phyloP scores from a whole-genome alignment of 2,329 filamentous ascomycete genomes.

The Fonsecaea erecta region DNA sequence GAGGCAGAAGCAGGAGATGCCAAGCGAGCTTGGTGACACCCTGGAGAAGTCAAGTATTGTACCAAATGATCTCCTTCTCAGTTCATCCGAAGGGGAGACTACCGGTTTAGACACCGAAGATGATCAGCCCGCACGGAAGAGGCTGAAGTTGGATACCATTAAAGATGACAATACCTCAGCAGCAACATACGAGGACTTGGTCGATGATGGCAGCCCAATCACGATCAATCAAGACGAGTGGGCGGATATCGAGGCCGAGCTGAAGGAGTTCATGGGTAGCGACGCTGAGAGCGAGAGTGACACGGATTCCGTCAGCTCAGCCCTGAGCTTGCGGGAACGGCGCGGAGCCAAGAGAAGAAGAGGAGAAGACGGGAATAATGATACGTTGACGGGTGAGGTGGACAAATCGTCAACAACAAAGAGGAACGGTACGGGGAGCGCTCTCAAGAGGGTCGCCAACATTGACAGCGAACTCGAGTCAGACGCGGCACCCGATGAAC shows the following conservation, averaged over 20 bases:
- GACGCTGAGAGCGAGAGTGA: constrained; percentile 58
- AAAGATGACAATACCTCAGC: constrained; percentile 50
- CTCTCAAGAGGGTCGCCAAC: constrained; percentile 30
- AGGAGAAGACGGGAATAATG: constrained; percentile 61
- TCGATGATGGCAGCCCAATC: constrained; percentile 44
- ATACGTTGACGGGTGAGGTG: constrained; percentile 48
- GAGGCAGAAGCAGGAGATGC: constrained; percentile 43
- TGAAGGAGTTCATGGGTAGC: constrained; percentile 70
- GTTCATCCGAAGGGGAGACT: constrained; percentile 46
- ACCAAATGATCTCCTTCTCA: constrained; percentile 35
- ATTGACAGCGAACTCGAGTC: constrained; percentile 23
- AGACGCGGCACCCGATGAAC: constrained; percentile 35
- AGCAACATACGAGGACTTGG: constrained; percentile 50
- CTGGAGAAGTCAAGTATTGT: constrained; percentile 52
- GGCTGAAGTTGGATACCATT: constrained; percentile 42
- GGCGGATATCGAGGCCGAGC: constrained; percentile 69
- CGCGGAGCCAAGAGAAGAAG: constrained; percentile 49
- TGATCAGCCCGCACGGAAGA: constrained; percentile 33
- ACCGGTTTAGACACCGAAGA: constrained; percentile 35
- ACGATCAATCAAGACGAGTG: constrained; percentile 68
- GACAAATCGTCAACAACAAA: constrained; percentile 34
- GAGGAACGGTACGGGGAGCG: constrained; percentile 38
- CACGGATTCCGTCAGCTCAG: constrained; percentile 44
- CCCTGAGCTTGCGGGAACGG: constrained; percentile 34
- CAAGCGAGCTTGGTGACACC: constrained; percentile 39